These are phyloP conservation scores for Nicotiana paniculata DNA, from an alignment of 257 asterid genomes.

Conservation along the genomic window DNA sequence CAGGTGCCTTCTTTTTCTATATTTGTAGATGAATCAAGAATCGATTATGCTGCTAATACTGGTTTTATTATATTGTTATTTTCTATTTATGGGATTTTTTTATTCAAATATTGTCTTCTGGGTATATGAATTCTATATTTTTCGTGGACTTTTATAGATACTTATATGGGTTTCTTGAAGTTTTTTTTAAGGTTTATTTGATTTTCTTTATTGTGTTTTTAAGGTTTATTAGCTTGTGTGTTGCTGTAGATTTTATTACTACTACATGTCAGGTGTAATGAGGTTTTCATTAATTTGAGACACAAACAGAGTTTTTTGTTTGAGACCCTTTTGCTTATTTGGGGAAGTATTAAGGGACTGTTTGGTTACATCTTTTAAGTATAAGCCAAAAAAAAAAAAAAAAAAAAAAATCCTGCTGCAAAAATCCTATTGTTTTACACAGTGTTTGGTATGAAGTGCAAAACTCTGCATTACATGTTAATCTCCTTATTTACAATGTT, in stretches of 20 bases:
- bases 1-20: not conserved
- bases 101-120: not conserved
- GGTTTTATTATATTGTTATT: not conserved
- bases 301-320: not conserved
- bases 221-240: not conserved
- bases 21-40: not conserved
- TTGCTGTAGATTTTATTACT: too few species aligned
- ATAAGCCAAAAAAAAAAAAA: too few species aligned
- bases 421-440: too few species aligned
- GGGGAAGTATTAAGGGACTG: not conserved
- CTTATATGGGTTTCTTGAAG: not conserved
- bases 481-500: too few species aligned
- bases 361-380: too few species aligned
- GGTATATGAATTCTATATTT: not conserved
- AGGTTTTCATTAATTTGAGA: too few species aligned
- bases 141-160: not conserved
- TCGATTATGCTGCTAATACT: not conserved
- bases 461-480: too few species aligned
- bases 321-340: not conserved
- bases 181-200: not conserved
- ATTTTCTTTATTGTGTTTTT: not conserved
- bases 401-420: too few species aligned
- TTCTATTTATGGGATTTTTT: not conserved
- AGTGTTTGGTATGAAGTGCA: too few species aligned
- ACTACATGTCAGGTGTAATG: too few species aligned